These are phyloP conservation scores for Tieghemostelium lacteum DNA, from an alignment of 78 protist genomes.

Conservation along the genomic window DNA sequence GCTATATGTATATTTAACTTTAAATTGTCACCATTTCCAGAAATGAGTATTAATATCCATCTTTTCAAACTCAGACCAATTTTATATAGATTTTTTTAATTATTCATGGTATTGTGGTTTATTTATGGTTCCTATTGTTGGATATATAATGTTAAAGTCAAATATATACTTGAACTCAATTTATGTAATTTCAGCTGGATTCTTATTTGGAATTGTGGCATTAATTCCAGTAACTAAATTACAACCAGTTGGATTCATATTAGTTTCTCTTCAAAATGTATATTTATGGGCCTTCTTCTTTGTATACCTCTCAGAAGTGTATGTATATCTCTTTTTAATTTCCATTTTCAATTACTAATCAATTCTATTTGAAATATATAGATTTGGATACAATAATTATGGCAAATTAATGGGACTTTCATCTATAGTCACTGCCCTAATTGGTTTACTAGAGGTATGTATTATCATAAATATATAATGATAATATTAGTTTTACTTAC, in stretches of 20 bases:
- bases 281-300: slow-evolving; percentile 65
- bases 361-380: not conserved
- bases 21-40: not conserved
- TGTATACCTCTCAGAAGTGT: slow-evolving; percentile 50
- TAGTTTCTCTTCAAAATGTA: slow-evolving; percentile 53
- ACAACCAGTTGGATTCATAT: slow-evolving; percentile 31
- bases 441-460: slow-evolving; percentile 69
- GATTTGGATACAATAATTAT: slow-evolving; percentile 63
- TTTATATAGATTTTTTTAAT: slow-evolving; percentile 41
- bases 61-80: not conserved
- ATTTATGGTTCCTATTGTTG: slow-evolving; percentile 39
- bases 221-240: slow-evolving; percentile 1
- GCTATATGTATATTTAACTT: not conserved
- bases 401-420: slow-evolving; percentile 69
- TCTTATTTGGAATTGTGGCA: slow-evolving; percentile 51
- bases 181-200: slow-evolving; percentile 18
- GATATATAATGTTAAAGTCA: slow-evolving; percentile 28
- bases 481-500: not conserved
- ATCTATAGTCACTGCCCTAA: slow-evolving; percentile 42
- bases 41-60: not conserved
- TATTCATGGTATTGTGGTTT: slow-evolving; percentile 65
- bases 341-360: not conserved
- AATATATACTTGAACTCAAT: slow-evolving; percentile 12
- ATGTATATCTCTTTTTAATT: not conserved
- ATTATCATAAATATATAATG: not conserved